Percentiles rank a stretch among this genome's conserved stretches.
Conservation (phyloP, 148 eudicot species). For the Amaranthus hypochondriacus region DNA sequence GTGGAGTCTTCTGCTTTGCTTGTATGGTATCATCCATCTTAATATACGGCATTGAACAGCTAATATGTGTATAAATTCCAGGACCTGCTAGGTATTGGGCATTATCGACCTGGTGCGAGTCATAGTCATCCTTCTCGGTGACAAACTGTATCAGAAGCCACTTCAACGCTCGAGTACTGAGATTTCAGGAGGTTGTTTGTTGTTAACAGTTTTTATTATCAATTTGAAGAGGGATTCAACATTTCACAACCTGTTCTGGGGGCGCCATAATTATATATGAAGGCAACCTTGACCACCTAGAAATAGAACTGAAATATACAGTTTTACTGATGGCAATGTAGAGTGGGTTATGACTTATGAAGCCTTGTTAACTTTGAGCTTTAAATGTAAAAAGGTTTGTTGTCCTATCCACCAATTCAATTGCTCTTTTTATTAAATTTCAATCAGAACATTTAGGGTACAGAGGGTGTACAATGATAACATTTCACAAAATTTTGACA, state of each 20-base stretch:
- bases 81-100: conserved; percentile 82
- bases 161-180: not conserved
- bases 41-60: not conserved
- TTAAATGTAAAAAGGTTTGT: too few species aligned
- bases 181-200: not conserved
- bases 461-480: too few species aligned
- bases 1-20: not conserved
- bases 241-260: not conserved
- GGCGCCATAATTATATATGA: not conserved
- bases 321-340: not conserved
- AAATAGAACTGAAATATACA: not conserved
- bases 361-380: too few species aligned
- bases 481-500: too few species aligned
- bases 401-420: too few species aligned
- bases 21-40: not conserved
- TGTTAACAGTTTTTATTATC: not conserved
- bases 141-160: not conserved
- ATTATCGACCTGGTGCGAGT: conserved; percentile 46
- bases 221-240: not conserved
- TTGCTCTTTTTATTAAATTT: too few species aligned
- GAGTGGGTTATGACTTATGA: too few species aligned
- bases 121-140: conserved; percentile 33
- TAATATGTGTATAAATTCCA: conserved; percentile 24
- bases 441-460: too few species aligned
- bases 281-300: too few species aligned